These are phyloP conservation scores for Carallia pectinifolia DNA, from an alignment of 345 rosid genomes.

Conservation along the genomic window DNA sequence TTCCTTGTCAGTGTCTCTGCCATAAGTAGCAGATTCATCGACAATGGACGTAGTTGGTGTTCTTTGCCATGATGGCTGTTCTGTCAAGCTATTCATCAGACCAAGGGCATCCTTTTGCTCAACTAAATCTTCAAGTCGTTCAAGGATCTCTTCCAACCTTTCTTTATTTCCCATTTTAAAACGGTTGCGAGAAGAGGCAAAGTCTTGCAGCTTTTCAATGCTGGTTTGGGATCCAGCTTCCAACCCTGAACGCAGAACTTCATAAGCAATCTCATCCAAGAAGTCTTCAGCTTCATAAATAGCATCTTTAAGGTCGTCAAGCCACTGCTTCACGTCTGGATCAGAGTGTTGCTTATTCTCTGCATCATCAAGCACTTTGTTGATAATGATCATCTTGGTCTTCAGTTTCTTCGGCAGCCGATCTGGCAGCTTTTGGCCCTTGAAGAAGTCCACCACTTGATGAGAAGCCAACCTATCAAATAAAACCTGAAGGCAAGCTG, in stretches of 20 bases:
- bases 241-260: background rate
- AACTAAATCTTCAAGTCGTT: background rate
- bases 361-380: background rate
- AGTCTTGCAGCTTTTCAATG: background rate
- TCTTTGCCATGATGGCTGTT: background rate
- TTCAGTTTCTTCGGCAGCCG: background rate
- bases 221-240: background rate
- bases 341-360: background rate
- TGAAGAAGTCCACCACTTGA: background rate
- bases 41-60: background rate
- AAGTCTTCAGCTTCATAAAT: background rate
- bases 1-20: slow-evolving; percentile 3
- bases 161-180: background rate
- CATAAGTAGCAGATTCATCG: background rate
- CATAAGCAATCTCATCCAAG: background rate
- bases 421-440: background rate
- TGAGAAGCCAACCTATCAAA: background rate
- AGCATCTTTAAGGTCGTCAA: background rate
- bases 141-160: background rate
- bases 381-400: background rate
- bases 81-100: background rate
- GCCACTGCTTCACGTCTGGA: background rate
- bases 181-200: background rate
- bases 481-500: background rate
- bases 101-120: slow-evolving; percentile 8